Evolutionary conservation across 1,284 basidiomycete species (phyloP), one percentile per base, ranked within the genome.

Genomic region (Xanthoconium separans): DNA sequence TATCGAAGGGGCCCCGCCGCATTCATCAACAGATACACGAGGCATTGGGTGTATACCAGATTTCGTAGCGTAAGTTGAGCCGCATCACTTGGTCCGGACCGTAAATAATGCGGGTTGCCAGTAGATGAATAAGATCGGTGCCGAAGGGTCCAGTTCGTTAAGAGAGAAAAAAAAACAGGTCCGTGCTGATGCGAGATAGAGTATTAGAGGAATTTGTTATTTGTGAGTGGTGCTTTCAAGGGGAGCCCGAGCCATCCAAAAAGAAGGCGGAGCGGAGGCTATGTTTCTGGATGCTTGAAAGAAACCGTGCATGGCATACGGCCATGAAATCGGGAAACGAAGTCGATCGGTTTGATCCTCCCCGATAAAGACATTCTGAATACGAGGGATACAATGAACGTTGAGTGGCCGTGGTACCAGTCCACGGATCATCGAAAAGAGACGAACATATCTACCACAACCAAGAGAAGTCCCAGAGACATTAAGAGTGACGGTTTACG

Each of bases 1-100:
- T 62, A 53, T 60, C 39, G 51, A 66, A 62, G 24, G 27, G 22
- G 18, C 50, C 18, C 45, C 2, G 51, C 64, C 58, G 53, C 36
- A 34, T 1, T 47, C 60, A 68, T 66, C 62, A 64, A 24, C 31
- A 49, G 31, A 8, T 47, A 36, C 63, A 68, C 58, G 65, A 68
- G 65, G 63, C 66, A 51, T 49, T 42, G 53, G 47, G 39, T 53
- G 39, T 12, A 42, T 53, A 40, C 51, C 45, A 42, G 29, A 54
- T 55, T 33, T 34, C 31, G 46, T 43, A 29, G 50, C 7, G 6
- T 27, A 47, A 52, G 24, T 11, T 22, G 31, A 50, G 8, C 45
- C 53, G 44, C 30, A 51, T 53, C 45, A 34, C 18, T 33, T 37
- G 34, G 41, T 9, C 47, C 60, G 47, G 29, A 51, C 54, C 53